Conservation (phyloP, 1,284 basidiomycete species). For the Ustilago loliicola region DNA sequence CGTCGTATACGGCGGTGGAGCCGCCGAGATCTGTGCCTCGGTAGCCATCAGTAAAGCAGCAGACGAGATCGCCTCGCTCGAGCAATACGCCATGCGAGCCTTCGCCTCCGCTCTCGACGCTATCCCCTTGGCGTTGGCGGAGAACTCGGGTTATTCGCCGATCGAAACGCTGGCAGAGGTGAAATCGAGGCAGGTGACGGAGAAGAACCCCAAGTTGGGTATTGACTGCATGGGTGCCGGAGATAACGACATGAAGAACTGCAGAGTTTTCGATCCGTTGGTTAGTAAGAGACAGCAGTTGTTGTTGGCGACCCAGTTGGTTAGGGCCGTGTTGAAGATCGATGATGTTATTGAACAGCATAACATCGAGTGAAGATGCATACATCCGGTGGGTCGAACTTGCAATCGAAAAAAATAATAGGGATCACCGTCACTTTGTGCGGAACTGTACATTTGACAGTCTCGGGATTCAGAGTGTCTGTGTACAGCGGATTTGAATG, state of each 20-base stretch:
- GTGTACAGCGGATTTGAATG: neutral
- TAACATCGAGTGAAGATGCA: slow-evolving; percentile 59
- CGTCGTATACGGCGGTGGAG: slow-evolving; percentile 97
- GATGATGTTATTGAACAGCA: slow-evolving; percentile 70
- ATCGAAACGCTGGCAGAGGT: slow-evolving; percentile 96
- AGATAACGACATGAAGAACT: slow-evolving; percentile 88
- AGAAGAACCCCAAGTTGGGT: slow-evolving; percentile 85
- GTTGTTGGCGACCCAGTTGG: slow-evolving; percentile 93
- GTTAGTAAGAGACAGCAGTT: slow-evolving; percentile 98
- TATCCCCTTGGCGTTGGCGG: slow-evolving; percentile 92
- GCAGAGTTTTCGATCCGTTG: slow-evolving; percentile 95
- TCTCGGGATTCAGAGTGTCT: neutral
- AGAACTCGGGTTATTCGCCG: slow-evolving; percentile 95
- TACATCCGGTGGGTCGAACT: no score
- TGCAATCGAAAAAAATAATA: neutral
- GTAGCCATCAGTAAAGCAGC: slow-evolving; percentile 93
- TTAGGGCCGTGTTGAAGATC: slow-evolving; percentile 71
- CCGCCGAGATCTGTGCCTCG: slow-evolving; percentile 94
- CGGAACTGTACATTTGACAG: no score
- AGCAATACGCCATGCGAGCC: slow-evolving; percentile 99
- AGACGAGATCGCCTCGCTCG: slow-evolving; percentile 94
- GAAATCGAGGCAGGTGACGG: slow-evolving; percentile 91
- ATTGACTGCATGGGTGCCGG: slow-evolving; percentile 92
- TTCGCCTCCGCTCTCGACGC: slow-evolving; percentile 94
- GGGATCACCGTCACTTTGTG: no score